Percentiles rank a stretch among this genome's conserved stretches.
These are phyloP conservation scores for Saccharomyces jurei DNA, from an alignment of 805 yeast genomes.

Conservation along the genomic window DNA sequence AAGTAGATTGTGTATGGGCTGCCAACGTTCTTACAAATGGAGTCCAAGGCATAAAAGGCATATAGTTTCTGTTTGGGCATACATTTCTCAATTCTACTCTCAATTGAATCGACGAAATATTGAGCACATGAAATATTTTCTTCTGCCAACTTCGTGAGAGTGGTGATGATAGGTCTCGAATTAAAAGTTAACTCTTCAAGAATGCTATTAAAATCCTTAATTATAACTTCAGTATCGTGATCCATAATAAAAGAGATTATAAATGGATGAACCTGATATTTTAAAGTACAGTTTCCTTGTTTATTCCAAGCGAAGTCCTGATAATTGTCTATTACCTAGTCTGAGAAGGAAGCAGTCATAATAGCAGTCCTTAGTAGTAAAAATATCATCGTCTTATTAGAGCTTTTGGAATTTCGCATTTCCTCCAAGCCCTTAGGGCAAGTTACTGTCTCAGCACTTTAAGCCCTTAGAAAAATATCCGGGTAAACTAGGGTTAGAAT, in stretches of 20 bases:
- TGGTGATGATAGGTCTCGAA: slow-evolving; percentile 82
- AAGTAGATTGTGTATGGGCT: slow-evolving; percentile 80
- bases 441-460: not conserved
- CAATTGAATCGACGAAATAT: slow-evolving; percentile 69
- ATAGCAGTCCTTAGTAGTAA: not conserved
- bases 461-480: not conserved
- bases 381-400: not conserved
- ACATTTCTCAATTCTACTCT: slow-evolving; percentile 63
- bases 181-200: slow-evolving; percentile 75
- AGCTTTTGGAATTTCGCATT: not conserved
- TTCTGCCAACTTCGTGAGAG: slow-evolving; percentile 75
- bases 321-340: too few species aligned
- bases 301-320: not conserved
- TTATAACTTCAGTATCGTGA: slow-evolving; percentile 29
- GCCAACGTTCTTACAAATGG: slow-evolving; percentile 86
- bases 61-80: slow-evolving; percentile 79
- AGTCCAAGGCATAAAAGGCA: slow-evolving; percentile 78
- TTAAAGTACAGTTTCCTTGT: not conserved
- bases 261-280: not conserved
- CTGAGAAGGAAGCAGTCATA: not conserved
- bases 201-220: slow-evolving; percentile 60
- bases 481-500: not conserved
- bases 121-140: slow-evolving; percentile 74
- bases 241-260: slow-evolving; percentile 11
- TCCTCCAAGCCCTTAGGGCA: not conserved